phyloP scores from a whole-genome alignment of 108 stramenopile genomes.

The Cyclotella kingstonii region DNA sequence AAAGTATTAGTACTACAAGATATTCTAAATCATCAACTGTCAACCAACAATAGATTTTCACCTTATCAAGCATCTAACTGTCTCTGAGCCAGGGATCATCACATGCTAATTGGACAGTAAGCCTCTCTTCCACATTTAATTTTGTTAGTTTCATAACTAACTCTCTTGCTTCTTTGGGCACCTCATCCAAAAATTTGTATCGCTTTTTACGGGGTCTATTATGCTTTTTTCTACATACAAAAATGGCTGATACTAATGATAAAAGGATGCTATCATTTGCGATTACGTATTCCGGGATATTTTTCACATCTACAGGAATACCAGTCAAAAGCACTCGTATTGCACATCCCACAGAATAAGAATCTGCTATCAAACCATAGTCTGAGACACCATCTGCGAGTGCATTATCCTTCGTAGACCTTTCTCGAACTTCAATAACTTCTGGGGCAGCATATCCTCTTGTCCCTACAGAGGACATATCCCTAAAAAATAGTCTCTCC shows the following conservation, averaged over 20 bases:
- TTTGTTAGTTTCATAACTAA: conserved; percentile 62
- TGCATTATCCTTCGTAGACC: conserved; percentile 14
- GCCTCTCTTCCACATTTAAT: conserved; percentile 61
- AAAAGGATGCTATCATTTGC: conserved; percentile 6
- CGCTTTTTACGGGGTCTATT: conserved; percentile 14
- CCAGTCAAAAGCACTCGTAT: conserved; percentile 73
- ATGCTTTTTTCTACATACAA: conserved; percentile 24
- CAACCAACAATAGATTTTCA: too few species aligned
- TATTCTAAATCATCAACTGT: too few species aligned
- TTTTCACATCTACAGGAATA: conserved; percentile 63
- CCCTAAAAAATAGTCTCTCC: conserved; percentile 10
- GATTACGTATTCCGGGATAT: conserved; percentile 28
- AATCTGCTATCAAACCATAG: conserved; percentile 84
- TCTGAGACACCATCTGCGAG: conserved; percentile 76
- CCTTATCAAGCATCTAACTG: too few species aligned
- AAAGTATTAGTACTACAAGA: too few species aligned
- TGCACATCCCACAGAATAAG: conserved; percentile 80
- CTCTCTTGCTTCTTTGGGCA: conserved; percentile 64
- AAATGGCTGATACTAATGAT: conserved; percentile 15
- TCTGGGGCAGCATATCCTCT: conserved; percentile 81
- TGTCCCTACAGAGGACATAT: conserved; percentile 73
- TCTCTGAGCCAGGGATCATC: conserved; percentile 75
- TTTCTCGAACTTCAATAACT: conserved; percentile 29
- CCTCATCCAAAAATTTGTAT: conserved; percentile 45
- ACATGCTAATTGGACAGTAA: conserved; percentile 76